phyloP scores from a whole-genome alignment of 139 green algal genomes.

The Zygnema cylindricum region DNA sequence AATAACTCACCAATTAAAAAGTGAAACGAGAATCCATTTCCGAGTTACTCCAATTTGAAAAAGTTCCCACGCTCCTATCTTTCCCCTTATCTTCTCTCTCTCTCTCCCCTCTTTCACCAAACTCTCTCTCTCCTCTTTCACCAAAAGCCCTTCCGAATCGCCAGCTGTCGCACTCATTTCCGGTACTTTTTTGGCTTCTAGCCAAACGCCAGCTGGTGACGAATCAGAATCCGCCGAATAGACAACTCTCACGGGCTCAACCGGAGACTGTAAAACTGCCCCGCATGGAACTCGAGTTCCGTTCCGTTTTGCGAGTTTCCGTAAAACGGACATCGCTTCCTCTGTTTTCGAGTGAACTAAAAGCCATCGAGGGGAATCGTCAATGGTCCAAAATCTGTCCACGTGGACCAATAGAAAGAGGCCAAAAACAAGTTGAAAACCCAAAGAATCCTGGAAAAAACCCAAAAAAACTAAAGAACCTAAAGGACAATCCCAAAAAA shows the following conservation, averaged over 20 bases:
- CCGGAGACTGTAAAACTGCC: not conserved
- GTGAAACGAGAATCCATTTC: not conserved
- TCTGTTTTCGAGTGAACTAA: not conserved
- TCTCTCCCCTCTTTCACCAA: not conserved
- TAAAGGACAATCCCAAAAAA: no score
- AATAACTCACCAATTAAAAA: constrained; percentile 9
- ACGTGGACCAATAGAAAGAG: not conserved
- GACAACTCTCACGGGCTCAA: not conserved
- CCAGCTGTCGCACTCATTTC: not conserved
- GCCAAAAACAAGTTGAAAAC: no score
- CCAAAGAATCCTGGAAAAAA: no score
- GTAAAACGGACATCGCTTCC: constrained; percentile 27
- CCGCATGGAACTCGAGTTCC: constrained; percentile 6
- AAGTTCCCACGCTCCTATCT: not conserved
- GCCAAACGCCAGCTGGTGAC: not conserved
- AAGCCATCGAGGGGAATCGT: constrained; percentile 39
- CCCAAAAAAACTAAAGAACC: no score
- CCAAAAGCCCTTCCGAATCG: not conserved
- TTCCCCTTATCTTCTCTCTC: not conserved
- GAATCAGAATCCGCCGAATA: not conserved
- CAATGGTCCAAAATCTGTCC: not conserved
- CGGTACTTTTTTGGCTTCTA: no score
- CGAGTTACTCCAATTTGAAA: not conserved
- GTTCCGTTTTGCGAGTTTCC: not conserved
- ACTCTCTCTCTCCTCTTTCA: not conserved